These are phyloP conservation scores for Scutellaria minor DNA, from an alignment of 257 asterid species.

Conservation along the genomic window DNA sequence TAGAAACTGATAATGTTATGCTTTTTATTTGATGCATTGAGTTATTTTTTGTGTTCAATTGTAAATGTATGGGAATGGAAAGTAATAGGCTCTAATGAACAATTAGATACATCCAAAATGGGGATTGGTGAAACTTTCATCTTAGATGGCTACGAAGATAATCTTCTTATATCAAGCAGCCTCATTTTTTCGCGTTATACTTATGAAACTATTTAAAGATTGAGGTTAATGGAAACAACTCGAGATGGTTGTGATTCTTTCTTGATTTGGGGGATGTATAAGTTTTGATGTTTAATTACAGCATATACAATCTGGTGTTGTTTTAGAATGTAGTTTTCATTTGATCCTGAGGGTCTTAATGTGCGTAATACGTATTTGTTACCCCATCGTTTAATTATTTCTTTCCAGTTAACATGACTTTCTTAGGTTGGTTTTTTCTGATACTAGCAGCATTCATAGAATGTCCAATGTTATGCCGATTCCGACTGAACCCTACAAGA, in stretches of 20 bases:
- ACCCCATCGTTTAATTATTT: too few species aligned
- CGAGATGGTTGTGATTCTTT: constrained; percentile 7
- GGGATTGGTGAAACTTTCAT: neutral
- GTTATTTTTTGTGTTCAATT: neutral
- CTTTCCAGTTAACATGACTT: neutral
- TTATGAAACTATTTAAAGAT: neutral
- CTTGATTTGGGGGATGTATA: neutral
- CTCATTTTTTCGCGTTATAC: neutral
- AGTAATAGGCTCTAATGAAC: neutral
- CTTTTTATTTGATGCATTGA: neutral
- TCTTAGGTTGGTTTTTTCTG: constrained; percentile 25
- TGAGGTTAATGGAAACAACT: neutral
- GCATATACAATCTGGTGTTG: neutral
- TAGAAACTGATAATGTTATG: neutral
- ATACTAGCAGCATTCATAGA: neutral
- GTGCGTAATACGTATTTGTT: too few species aligned
- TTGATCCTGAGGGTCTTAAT: too few species aligned
- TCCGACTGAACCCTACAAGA: constrained; percentile 66
- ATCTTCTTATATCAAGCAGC: neutral
- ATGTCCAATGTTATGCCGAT: constrained; percentile 59
- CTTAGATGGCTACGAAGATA: neutral
- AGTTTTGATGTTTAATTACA: neutral
- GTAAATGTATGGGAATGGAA: neutral
- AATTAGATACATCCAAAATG: neutral
- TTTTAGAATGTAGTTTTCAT: too few species aligned